Evolutionary conservation across 257 asterid species (phyloP).

Genomic region (Solanum neorickii): DNA sequence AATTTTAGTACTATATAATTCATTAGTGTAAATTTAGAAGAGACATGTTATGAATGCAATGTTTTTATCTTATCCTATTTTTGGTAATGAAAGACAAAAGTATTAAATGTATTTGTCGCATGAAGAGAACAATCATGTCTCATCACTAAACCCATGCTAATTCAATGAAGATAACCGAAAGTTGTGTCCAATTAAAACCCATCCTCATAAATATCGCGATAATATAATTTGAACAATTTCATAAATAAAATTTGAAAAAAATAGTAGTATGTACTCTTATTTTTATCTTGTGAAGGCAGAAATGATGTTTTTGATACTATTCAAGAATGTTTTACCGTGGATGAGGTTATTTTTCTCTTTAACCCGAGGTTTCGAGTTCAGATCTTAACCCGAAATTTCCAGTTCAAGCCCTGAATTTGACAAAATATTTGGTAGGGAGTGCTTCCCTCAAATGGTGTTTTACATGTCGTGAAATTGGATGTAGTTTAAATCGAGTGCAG

Average conservation of each 20-base stretch:
- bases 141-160: neutral
- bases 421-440: neutral
- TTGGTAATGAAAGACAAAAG: neutral
- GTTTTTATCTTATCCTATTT: neutral
- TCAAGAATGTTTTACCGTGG: neutral
- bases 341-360: too few species aligned
- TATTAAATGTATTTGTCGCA: neutral
- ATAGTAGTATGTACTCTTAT: neutral
- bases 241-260: neutral
- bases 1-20: neutral
- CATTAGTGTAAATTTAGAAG: neutral
- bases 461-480: too few species aligned
- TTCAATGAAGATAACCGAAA: neutral
- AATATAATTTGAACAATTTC: neutral
- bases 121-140: neutral
- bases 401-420: neutral
- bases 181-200: neutral
- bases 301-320: neutral
- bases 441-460: neutral
- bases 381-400: accelerated
- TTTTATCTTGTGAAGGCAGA: neutral
- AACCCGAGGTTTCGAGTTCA: neutral
- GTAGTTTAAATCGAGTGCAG: neutral
- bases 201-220: neutral
- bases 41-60: neutral